Evolutionary conservation across 768 basidiomycete genomes (phyloP), one percentile per base, ranked within the genome.

Genomic region (Lyophyllum semitale): DNA sequence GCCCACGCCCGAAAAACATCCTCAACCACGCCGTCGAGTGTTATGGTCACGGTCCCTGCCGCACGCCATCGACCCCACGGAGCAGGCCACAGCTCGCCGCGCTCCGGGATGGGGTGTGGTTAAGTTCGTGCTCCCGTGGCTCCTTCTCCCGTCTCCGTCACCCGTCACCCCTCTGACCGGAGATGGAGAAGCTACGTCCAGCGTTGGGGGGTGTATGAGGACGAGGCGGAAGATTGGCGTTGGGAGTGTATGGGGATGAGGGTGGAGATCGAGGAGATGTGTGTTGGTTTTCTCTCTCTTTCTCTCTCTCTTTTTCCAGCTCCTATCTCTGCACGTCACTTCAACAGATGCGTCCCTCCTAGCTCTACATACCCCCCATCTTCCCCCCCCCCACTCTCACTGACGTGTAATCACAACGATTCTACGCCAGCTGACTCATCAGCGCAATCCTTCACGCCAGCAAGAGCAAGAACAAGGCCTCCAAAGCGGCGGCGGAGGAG

Each of bases 151-250:
- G n/a, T n/a, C n/a, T n/a, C n/a, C n/a, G n/a, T n/a, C n/a, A n/a
- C n/a, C n/a, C n/a, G n/a, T n/a, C n/a, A n/a, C n/a, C n/a, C n/a
- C n/a, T n/a, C n/a, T n/a, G n/a, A n/a, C n/a, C n/a, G n/a, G n/a
- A n/a, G n/a, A n/a, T n/a, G n/a, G n/a, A n/a, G n/a, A n/a, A n/a
- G n/a, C n/a, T n/a, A n/a, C n/a, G n/a, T n/a, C n/a, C n/a, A n/a
- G n/a, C n/a, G n/a, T n/a, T n/a, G n/a, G n/a, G n/a, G n/a, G n/a
- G n/a, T n/a, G n/a, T n/a, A n/a, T n/a, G n/a, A n/a, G n/a, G n/a
- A n/a, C n/a, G n/a, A n/a, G 33, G 4, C n/a, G n/a, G n/a, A n/a
- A 79, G 77, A 78, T n/a, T 79, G 75, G 72, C 79, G 41, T n/a
- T 75, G 2, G 69, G 75, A 20, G 57, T 74, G 6, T 80, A 81